phyloP scores from a whole-genome alignment of 2,329 filamentous ascomycete genomes.

The Claviceps maximensis region DNA sequence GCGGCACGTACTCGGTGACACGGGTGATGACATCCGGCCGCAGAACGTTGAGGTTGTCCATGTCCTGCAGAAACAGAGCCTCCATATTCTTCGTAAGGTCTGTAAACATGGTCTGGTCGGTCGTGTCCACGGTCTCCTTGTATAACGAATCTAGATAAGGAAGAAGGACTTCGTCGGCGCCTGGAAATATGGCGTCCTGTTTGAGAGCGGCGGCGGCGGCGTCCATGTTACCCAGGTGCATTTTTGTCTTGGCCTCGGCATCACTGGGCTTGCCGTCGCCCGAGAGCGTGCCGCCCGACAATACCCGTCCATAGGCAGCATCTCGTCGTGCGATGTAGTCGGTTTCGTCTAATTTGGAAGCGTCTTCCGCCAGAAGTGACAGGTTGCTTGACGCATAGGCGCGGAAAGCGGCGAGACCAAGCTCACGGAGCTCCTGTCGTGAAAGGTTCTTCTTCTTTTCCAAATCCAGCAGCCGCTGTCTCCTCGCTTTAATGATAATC shows the following conservation, averaged over 20 bases:
- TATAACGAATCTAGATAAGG: constrained; percentile 67
- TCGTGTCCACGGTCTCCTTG: constrained; percentile 47
- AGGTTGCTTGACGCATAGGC: constrained; percentile 43
- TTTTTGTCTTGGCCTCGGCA: constrained; percentile 75
- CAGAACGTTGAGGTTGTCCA: constrained; percentile 74
- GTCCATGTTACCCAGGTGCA: constrained; percentile 61
- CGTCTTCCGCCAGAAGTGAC: constrained; percentile 34
- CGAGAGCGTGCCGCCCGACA: constrained; percentile 40
- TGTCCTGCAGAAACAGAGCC: constrained; percentile 75
- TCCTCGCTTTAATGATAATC: constrained; percentile 52
- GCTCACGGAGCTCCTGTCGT: constrained; percentile 29
- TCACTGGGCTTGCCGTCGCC: constrained; percentile 54
- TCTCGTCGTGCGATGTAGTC: constrained; percentile 39
- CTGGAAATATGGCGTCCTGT: constrained; percentile 36
- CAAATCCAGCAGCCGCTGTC: constrained; percentile 70
- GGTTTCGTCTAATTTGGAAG: constrained; percentile 29
- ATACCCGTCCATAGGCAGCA: constrained; percentile 37
- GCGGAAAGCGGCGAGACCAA: constrained; percentile 40
- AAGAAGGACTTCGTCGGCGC: constrained; percentile 54
- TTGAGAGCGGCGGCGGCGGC: constrained; percentile 36
- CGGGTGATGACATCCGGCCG: constrained; percentile 70
- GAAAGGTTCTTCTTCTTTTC: constrained; percentile 56
- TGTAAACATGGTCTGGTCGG: constrained; percentile 64
- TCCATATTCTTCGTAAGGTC: constrained; percentile 79
- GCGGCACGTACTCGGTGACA: constrained; percentile 83